Conservation (phyloP, 2,329 filamentous ascomycete genomes). For the Alternaria metachromatica region DNA sequence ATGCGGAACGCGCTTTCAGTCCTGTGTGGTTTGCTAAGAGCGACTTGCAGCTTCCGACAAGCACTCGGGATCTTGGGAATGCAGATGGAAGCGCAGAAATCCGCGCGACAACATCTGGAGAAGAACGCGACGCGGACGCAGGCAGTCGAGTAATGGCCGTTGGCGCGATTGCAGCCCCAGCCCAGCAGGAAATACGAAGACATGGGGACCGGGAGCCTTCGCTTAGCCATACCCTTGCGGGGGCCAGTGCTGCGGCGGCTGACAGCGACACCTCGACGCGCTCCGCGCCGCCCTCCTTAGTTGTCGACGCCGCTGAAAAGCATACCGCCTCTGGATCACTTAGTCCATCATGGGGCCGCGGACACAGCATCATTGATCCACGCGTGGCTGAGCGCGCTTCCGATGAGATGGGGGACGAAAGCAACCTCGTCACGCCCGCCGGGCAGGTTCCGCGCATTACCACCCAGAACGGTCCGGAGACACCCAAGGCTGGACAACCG, state of each 20-base stretch:
- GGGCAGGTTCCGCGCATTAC: conserved; percentile 32
- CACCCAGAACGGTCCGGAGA: conserved; percentile 18
- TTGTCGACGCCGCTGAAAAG: conserved; percentile 43
- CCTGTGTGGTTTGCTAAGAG: conserved; percentile 18
- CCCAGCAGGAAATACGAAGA: conserved; percentile 10
- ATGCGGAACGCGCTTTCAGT: conserved; percentile 2
- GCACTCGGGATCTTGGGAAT: background rate
- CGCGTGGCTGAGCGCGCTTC: conserved; percentile 32
- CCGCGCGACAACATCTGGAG: background rate
- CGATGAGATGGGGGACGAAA: conserved; percentile 35
- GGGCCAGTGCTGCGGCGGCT: conserved; percentile 11
- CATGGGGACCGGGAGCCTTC: conserved; percentile 7
- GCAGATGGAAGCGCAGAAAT: background rate
- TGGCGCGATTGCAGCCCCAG: conserved; percentile 1
- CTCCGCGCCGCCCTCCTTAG: conserved; percentile 32
- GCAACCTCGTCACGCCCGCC: conserved; percentile 35
- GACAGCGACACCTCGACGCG: conserved; percentile 18
- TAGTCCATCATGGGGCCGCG: conserved; percentile 41
- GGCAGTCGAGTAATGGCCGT: background rate
- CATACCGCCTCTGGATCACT: conserved; percentile 39
- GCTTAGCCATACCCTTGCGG: conserved; percentile 15
- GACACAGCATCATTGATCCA: conserved; percentile 33
- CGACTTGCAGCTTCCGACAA: conserved; percentile 16
- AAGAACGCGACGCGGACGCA: background rate
- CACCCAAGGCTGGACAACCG: conserved; percentile 24